Conservation (phyloP, 2,329 filamentous ascomycete genomes). For the Aspergillus novofumigatus region DNA sequence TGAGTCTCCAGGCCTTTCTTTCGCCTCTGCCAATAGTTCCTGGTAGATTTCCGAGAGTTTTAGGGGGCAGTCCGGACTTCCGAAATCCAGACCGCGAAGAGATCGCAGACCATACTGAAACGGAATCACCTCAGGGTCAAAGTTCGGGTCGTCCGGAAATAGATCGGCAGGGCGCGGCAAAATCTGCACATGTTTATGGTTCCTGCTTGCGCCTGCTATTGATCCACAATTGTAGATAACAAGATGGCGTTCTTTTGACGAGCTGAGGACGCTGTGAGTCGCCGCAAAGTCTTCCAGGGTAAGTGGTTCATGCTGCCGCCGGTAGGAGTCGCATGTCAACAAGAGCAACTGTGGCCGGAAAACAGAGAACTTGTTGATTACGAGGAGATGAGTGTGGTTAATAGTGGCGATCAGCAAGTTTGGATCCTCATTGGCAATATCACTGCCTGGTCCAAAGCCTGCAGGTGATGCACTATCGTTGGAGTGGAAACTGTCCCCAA, state of each 20-base stretch:
- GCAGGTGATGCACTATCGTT: background rate
- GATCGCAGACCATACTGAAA: conserved; percentile 11
- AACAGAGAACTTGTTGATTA: conserved; percentile 48
- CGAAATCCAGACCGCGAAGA: background rate
- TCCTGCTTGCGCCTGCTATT: conserved; percentile 43
- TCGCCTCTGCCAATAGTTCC: conserved; percentile 7
- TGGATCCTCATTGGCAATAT: conserved; percentile 42
- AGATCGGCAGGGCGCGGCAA: conserved; percentile 8
- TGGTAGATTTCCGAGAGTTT: conserved; percentile 8
- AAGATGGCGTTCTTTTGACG: conserved; percentile 30
- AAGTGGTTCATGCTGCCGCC: conserved; percentile 45
- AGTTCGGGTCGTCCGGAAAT: conserved; percentile 10
- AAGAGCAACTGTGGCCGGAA: conserved; percentile 47
- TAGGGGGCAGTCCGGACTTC: background rate
- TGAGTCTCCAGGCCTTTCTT: conserved; percentile 1
- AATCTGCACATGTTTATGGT: conserved; percentile 49
- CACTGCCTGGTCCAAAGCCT: conserved; percentile 20
- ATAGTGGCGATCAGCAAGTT: conserved; percentile 41
- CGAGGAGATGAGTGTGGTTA: conserved; percentile 43
- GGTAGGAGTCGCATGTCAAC: conserved; percentile 45
- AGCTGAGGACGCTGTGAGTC: conserved; percentile 29
- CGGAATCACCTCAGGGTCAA: background rate
- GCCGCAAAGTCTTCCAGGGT: conserved; percentile 39
- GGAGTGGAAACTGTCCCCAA: background rate
- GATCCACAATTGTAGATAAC: conserved; percentile 48